Evolutionary conservation across 1,139 yeast species (phyloP).

Genomic region (Hyphopichia wangnamkhiaoensis): DNA sequence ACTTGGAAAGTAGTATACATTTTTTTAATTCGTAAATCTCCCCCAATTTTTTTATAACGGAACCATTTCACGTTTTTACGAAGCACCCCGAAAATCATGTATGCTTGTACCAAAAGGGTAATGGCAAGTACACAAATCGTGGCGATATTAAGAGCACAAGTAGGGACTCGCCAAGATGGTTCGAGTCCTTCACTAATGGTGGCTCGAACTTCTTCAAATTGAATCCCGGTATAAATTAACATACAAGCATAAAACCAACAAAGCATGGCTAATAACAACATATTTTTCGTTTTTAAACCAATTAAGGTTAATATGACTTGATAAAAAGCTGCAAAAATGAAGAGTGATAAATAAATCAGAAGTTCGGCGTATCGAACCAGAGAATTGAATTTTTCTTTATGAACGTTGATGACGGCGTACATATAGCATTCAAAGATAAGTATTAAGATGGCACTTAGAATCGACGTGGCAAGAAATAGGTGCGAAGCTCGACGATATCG

Average conservation of each 20-base stretch:
- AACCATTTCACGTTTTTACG: slow-evolving; percentile 49
- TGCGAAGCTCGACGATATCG: slow-evolving; percentile 15
- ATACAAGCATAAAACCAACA: slow-evolving; percentile 49
- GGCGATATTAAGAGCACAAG: slow-evolving; percentile 43
- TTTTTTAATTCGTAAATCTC: slow-evolving; percentile 41
- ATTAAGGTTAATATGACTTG: slow-evolving; percentile 38
- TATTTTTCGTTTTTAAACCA: slow-evolving; percentile 45
- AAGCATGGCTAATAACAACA: slow-evolving; percentile 41
- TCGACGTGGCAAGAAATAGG: slow-evolving; percentile 27
- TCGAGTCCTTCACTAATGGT: slow-evolving; percentile 21
- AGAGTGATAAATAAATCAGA: slow-evolving; percentile 24
- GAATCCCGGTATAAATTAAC: slow-evolving; percentile 53
- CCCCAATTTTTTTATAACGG: slow-evolving; percentile 53
- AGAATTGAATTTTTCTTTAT: slow-evolving; percentile 20
- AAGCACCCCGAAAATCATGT: slow-evolving; percentile 36
- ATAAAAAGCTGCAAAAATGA: slow-evolving; percentile 26
- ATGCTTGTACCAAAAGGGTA: slow-evolving; percentile 35
- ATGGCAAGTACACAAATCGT: slow-evolving; percentile 46
- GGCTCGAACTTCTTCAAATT: slow-evolving; percentile 43
- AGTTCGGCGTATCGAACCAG: slow-evolving; percentile 22
- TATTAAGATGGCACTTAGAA: slow-evolving; percentile 30
- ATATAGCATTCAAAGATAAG: slow-evolving; percentile 33
- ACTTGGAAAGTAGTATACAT: slow-evolving; percentile 44
- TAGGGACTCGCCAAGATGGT: slow-evolving; percentile 29
- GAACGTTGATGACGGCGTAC: slow-evolving; percentile 37